Conservation (phyloP, 345 rosid species). For the Leavenworthia alabamica region DNA sequence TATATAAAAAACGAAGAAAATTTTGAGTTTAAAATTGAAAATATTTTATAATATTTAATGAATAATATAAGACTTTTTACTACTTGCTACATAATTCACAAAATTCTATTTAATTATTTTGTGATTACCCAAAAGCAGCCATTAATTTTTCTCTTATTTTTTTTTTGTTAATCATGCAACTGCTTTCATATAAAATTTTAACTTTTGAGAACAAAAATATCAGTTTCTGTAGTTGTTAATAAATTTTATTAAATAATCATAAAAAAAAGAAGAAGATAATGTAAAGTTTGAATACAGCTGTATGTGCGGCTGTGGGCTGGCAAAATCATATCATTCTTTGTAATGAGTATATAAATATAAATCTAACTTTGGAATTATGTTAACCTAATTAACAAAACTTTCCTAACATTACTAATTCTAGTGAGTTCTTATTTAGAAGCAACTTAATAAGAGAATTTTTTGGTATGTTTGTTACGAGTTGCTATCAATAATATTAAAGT, state of each 20-base stretch:
- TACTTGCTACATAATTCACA: not conserved
- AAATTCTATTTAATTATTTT: not conserved
- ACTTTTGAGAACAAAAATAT: not conserved
- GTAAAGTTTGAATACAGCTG: constrained; percentile 22
- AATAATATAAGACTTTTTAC: not conserved
- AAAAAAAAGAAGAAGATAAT: not conserved
- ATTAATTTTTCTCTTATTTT: not conserved
- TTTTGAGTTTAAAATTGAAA: not conserved
- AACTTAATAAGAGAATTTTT: not conserved
- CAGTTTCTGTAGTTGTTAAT: not conserved
- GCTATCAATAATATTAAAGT: constrained; percentile 11
- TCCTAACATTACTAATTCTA: constrained; percentile 16
- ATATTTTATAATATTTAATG: not conserved
- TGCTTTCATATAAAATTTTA: not conserved
- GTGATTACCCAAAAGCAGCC: constrained; percentile 6
- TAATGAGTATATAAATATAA: constrained; percentile 1
- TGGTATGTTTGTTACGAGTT: constrained; percentile 19
- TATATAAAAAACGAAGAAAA: not conserved
- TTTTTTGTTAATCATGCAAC: constrained; percentile 5
- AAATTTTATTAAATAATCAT: not conserved
- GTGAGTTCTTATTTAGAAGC: constrained; percentile 4
- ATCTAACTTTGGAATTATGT: constrained; percentile 15
- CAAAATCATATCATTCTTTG: constrained; percentile 17
- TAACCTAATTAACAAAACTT: constrained; percentile 14
- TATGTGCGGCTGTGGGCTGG: constrained; percentile 28